Evolutionary conservation across 768 basidiomycete species (phyloP).

Genomic region (Termitomyces sp.): DNA sequence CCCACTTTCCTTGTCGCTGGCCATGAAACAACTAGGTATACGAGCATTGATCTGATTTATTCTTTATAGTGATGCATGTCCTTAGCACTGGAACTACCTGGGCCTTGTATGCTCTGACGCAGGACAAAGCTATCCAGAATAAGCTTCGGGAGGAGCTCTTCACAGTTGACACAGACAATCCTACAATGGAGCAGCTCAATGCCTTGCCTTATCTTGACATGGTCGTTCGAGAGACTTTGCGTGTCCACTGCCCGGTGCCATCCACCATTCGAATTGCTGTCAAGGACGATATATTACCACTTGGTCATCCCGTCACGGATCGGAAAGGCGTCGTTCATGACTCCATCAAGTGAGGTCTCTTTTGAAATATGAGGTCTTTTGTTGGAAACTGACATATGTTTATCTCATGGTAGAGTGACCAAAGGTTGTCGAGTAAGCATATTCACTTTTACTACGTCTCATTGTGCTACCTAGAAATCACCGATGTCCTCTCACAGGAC

Average conservation of each 20-base stretch:
- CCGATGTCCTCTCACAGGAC: constrained; percentile 13
- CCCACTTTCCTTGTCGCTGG: constrained; percentile 49
- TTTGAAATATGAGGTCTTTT: not conserved
- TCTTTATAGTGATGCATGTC: not conserved
- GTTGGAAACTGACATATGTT: not conserved
- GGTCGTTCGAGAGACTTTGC: constrained; percentile 58
- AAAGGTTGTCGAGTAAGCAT: constrained; percentile 52
- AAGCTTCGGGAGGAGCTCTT: constrained; percentile 60
- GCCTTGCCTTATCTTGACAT: constrained; percentile 66
- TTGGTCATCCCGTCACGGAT: constrained; percentile 43
- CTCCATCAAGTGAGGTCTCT: constrained; percentile 31
- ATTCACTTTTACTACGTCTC: not conserved
- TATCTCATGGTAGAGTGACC: constrained; percentile 22
- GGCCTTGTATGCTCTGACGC: constrained; percentile 55
- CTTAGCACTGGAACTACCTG: constrained; percentile 47
- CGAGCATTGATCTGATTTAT: not conserved
- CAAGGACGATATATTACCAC: constrained; percentile 51
- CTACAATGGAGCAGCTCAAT: constrained; percentile 68
- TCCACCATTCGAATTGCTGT: constrained; percentile 38
- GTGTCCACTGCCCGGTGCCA: constrained; percentile 52
- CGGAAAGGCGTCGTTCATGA: constrained; percentile 36
- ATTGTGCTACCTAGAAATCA: not conserved
- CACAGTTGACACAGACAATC: constrained; percentile 48
- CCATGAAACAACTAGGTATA: constrained; percentile 43
- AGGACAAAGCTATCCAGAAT: constrained; percentile 44